Conservation (phyloP, 352 stramenopile genomes). For the Thalassiosira livingstoniorum region DNA sequence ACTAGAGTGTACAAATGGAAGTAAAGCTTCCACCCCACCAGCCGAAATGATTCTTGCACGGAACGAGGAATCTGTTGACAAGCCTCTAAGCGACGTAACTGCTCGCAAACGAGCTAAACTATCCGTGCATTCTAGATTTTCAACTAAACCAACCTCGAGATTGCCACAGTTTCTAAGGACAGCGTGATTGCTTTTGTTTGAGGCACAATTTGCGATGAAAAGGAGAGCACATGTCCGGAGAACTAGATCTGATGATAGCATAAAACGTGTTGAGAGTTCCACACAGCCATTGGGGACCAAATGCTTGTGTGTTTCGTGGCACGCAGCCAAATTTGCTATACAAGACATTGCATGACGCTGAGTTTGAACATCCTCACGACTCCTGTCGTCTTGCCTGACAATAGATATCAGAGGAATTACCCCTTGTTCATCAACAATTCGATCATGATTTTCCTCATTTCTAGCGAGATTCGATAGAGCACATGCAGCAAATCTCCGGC, state of each 20-base stretch:
- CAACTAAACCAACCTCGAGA: conserved; percentile 71
- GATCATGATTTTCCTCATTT: conserved; percentile 74
- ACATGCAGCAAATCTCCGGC: conserved; percentile 94
- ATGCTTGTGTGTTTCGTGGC: conserved; percentile 41
- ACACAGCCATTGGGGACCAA: conserved; percentile 56
- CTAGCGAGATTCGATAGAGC: conserved; percentile 94
- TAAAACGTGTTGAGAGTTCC: conserved; percentile 48
- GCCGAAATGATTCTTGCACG: conserved; percentile 90
- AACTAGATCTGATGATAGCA: conserved; percentile 61
- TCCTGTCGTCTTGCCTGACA: conserved; percentile 87
- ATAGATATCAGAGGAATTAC: conserved; percentile 88
- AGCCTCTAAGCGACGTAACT: conserved; percentile 90
- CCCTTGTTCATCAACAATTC: conserved; percentile 63
- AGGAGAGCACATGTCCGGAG: conserved; percentile 90
- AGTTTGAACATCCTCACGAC: conserved; percentile 87
- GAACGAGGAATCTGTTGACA: conserved; percentile 90
- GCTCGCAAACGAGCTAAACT: conserved; percentile 89
- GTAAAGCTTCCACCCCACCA: conserved; percentile 89
- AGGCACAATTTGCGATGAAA: conserved; percentile 93
- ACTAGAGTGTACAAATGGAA: conserved; percentile 91
- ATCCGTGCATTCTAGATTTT: conserved; percentile 57
- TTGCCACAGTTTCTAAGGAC: conserved; percentile 85
- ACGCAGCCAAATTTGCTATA: conserved; percentile 93
- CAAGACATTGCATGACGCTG: conserved; percentile 93
- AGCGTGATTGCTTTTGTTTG: conserved; percentile 91